Conservation (phyloP, 2,329 filamentous ascomycete species). For the Phialocephala sp. region DNA sequence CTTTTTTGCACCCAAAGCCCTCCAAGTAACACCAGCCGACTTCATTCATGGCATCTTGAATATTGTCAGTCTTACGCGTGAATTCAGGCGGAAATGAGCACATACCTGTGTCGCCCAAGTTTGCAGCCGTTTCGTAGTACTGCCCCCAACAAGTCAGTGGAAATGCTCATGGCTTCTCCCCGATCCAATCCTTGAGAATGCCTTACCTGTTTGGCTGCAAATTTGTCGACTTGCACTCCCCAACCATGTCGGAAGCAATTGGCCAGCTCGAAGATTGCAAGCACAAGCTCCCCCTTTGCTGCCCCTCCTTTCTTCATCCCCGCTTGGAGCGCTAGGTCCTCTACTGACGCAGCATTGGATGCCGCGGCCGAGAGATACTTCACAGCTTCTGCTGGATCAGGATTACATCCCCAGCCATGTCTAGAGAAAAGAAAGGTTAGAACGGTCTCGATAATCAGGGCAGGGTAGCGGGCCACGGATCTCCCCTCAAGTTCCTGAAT, state of each 20-base stretch:
- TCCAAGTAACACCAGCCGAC: constrained; percentile 94
- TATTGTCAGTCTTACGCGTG: constrained; percentile 35
- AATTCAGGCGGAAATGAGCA: constrained; percentile 28
- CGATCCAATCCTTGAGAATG: constrained; percentile 33
- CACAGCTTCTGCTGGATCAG: constrained; percentile 75
- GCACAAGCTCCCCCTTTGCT: constrained; percentile 93
- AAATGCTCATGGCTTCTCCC: constrained; percentile 30
- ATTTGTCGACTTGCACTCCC: constrained; percentile 85
- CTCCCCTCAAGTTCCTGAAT: constrained; percentile 5
- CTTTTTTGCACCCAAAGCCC: constrained; percentile 96
- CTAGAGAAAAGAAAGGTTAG: constrained; percentile 51
- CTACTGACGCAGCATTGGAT: constrained; percentile 85
- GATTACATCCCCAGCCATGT: constrained; percentile 89
- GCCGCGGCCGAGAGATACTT: constrained; percentile 87
- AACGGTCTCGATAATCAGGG: constrained; percentile 20
- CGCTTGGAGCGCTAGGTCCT: constrained; percentile 82
- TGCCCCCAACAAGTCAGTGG: constrained; percentile 52
- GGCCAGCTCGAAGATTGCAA: constrained; percentile 94
- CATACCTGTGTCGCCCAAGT: constrained; percentile 84
- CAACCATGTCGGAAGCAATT: constrained; percentile 95
- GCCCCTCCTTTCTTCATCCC: constrained; percentile 92
- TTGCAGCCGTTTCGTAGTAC: constrained; percentile 98
- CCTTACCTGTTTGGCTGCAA: constrained; percentile 77
- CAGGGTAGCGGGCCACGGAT: constrained; percentile 6
- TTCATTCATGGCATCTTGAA: constrained; percentile 92